Evolutionary conservation across 371 early-diverging fungal genomes (phyloP).

Genomic region (Circinella umbellata): DNA sequence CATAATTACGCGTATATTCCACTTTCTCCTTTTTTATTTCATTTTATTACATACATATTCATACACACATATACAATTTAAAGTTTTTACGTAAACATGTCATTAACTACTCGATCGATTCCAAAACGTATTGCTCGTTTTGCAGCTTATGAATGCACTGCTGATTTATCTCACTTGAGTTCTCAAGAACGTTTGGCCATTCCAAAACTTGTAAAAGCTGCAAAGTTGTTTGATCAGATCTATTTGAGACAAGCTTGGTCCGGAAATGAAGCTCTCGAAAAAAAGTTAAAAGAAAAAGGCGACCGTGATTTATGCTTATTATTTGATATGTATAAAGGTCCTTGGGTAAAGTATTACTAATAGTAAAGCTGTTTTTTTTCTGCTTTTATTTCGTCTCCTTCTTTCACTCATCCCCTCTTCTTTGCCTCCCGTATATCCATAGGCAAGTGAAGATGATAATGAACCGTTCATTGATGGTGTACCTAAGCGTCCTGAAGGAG

Average conservation of each 20-base stretch:
- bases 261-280: conserved; percentile 63
- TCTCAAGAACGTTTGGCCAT: conserved; percentile 67
- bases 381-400: not conserved
- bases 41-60: too few relatives aligned
- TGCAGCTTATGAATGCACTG: conserved; percentile 59
- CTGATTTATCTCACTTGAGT: conserved; percentile 65
- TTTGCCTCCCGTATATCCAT: not conserved
- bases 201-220: conserved; percentile 68
- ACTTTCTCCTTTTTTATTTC: too few relatives aligned
- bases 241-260: conserved; percentile 79
- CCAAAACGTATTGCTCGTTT: conserved; percentile 50
- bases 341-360: conserved; percentile 59
- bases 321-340: conserved; percentile 76
- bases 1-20: too few relatives aligned
- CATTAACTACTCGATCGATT: conserved; percentile 32
- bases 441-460: conserved; percentile 56
- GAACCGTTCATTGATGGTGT: conserved; percentile 66
- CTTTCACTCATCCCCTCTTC: not conserved
- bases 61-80: too few relatives aligned
- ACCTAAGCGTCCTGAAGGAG: conserved; percentile 65
- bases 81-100: conserved; percentile 17
- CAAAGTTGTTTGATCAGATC: conserved; percentile 64
- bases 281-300: conserved; percentile 47
- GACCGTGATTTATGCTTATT: conserved; percentile 47
- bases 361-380: not conserved